Base-by-base conservation (phyloP, 2,329 filamentous ascomycete genomes). In the Diplocarpon rosae region DNA sequence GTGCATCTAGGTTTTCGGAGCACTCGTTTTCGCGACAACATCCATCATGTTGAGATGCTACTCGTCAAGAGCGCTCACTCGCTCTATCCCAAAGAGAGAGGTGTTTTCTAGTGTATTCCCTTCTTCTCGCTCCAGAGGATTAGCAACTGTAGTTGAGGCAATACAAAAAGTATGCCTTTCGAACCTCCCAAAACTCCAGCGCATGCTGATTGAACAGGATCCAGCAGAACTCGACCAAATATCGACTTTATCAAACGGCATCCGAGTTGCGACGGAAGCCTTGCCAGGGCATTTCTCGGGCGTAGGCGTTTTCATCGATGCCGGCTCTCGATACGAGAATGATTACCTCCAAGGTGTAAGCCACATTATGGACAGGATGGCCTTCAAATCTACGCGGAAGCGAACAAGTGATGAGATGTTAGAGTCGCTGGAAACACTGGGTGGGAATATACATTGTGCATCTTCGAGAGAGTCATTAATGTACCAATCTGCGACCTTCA, bases 401-500 rank as follows among this genome's bases (percentile, higher is more conserved):
- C 79, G 80, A 49, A 77, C 77, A 0, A 78, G 80, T 45, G 89
- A 95, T 65, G 72, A 88, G 55, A 92, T 96, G 80, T 70, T 95
- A 15, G 87, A 95, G 64, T 73, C 80, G 29, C 75, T 95, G 29
- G 92, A 96, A 66, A 82, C 80, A 0, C 71, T 98, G 2, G 92
- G 92, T 30, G 92, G 92, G 28, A 95, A 95, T 63, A 90, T 98
- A 48, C 89, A 96, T 67, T 98, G 92, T 67, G 89, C 90, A 10
- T 95, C 89, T 1, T 94, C 88, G 1, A 76, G 92, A 53, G 92
- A 98, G 66, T 87, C 87, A 45, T 77, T 98, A 67, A 98, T 98
- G 92, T 98, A 98, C 70, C 92, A 98, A 66, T 86, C 88, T 1
- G 92, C 92, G 20, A 95, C 89, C 27, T 98, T 98, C 76, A 98